Conservation (phyloP, 352 stramenopile species). For the Aphanomyces cochlioides region DNA sequence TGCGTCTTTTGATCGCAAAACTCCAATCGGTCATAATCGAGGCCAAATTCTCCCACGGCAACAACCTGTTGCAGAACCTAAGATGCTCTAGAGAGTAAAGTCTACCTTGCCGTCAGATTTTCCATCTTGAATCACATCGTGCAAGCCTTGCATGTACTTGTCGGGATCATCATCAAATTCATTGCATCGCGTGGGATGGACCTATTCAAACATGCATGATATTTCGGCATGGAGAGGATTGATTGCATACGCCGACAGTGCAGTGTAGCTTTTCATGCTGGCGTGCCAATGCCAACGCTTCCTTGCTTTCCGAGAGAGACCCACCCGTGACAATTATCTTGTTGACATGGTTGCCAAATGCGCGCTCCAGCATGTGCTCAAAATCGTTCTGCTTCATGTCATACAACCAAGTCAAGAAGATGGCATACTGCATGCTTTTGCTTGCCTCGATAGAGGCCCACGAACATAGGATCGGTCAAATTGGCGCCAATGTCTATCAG, state of each 20-base stretch:
- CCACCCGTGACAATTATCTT: slow-evolving; percentile 87
- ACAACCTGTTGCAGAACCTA: slow-evolving; percentile 55
- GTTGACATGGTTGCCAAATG: slow-evolving; percentile 75
- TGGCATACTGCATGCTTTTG: slow-evolving; percentile 70
- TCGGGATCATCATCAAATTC: slow-evolving; percentile 80
- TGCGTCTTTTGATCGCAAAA: slow-evolving; percentile 92
- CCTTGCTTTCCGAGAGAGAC: slow-evolving; percentile 36
- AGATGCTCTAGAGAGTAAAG: slow-evolving; percentile 37
- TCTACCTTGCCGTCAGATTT: slow-evolving; percentile 43
- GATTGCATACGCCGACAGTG: slow-evolving; percentile 49
- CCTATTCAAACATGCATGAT: slow-evolving; percentile 61
- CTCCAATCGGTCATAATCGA: slow-evolving; percentile 96
- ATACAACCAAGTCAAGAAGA: not conserved
- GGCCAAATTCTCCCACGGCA: slow-evolving; percentile 94
- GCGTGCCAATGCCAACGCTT: slow-evolving; percentile 36
- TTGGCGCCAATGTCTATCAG: slow-evolving; percentile 95
- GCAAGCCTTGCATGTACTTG: slow-evolving; percentile 56
- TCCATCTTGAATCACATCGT: slow-evolving; percentile 56
- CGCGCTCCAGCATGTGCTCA: slow-evolving; percentile 78
- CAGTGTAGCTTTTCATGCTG: slow-evolving; percentile 40
- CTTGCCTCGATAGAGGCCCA: slow-evolving; percentile 87
- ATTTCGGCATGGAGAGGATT: not conserved
- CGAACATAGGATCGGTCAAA: slow-evolving; percentile 89
- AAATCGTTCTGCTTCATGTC: slow-evolving; percentile 67
- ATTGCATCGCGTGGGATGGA: slow-evolving; percentile 91